phyloP scores from a whole-genome alignment of 495 filamentous ascomycete species.

The Parmelia sp. region DNA sequence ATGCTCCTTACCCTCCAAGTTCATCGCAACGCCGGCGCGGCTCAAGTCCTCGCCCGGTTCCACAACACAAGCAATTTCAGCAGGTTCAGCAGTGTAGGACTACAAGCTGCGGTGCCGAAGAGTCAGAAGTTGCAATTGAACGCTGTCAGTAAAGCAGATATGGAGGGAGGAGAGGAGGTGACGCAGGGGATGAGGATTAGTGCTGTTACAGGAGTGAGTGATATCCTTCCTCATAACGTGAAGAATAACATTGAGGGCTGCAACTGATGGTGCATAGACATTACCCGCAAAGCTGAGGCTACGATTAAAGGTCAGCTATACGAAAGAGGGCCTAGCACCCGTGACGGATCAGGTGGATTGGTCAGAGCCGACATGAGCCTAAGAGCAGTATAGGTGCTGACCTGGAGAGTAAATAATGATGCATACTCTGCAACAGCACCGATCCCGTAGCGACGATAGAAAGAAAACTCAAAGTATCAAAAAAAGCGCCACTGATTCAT shows the following conservation, averaged over 20 bases:
- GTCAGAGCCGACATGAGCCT: constrained; percentile 62
- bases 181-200: constrained; percentile 80
- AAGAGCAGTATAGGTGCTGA: neutral
- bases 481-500: neutral
- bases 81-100: constrained; percentile 60
- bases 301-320: constrained; percentile 77
- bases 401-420: neutral
- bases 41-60: constrained; percentile 77
- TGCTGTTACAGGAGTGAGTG: constrained; percentile 78
- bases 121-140: constrained; percentile 86
- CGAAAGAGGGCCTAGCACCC: constrained; percentile 57
- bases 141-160: constrained; percentile 71
- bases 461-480: neutral
- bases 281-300: constrained; percentile 69
- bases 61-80: constrained; percentile 62
- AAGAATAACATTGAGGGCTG: neutral
- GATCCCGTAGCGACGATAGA: constrained; percentile 8
- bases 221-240: constrained; percentile 6
- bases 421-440: neutral
- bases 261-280: constrained; percentile 37
- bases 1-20: constrained; percentile 72
- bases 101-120: constrained; percentile 95
- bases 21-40: constrained; percentile 67
- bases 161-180: constrained; percentile 73
- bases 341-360: constrained; percentile 94